Percentiles rank a stretch among this genome's conserved stretches.
Conservation (phyloP, 805 yeast species). For the Candida coquimbonensis region DNA sequence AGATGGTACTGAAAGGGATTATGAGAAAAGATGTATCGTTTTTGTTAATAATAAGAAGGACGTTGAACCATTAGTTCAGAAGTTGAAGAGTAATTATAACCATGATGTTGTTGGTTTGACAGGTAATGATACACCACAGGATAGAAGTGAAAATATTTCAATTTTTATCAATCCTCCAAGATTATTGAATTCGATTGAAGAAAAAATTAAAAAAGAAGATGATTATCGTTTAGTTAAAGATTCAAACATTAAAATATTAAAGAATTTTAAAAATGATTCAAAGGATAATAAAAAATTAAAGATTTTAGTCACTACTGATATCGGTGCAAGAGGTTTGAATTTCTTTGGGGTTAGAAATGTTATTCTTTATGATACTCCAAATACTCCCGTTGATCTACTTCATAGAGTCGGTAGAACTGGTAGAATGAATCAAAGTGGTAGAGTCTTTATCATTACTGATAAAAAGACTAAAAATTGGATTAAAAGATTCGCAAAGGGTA, state of each 20-base stretch:
- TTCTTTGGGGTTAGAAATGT: conserved; percentile 78
- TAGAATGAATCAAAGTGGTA: conserved; percentile 81
- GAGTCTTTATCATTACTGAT: conserved; percentile 75
- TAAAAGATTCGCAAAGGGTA: conserved; percentile 45
- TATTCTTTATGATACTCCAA: conserved; percentile 79
- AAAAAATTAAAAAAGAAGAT: conserved; percentile 9
- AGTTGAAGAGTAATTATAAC: conserved; percentile 40
- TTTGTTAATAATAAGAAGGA: conserved; percentile 74
- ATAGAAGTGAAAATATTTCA: conserved; percentile 48
- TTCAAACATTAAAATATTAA: conserved; percentile 27
- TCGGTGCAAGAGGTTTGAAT: conserved; percentile 85
- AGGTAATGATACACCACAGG: conserved; percentile 56
- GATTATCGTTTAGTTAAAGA: conserved; percentile 21
- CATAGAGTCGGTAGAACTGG: conserved; percentile 96
- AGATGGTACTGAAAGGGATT: conserved; percentile 74
- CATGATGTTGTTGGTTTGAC: conserved; percentile 61
- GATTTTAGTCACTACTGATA: conserved; percentile 80
- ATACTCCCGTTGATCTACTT: conserved; percentile 74
- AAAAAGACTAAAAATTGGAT: conserved; percentile 71
- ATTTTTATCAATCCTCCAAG: conserved; percentile 62
- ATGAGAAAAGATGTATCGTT: conserved; percentile 71
- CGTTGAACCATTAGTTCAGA: conserved; percentile 50
- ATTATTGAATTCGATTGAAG: conserved; percentile 23
- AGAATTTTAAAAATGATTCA: neutral
- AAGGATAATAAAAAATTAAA: conserved; percentile 36